Evolutionary conservation across 331 rosid genomes (phyloP).

Genomic region (Quercus lobata): DNA sequence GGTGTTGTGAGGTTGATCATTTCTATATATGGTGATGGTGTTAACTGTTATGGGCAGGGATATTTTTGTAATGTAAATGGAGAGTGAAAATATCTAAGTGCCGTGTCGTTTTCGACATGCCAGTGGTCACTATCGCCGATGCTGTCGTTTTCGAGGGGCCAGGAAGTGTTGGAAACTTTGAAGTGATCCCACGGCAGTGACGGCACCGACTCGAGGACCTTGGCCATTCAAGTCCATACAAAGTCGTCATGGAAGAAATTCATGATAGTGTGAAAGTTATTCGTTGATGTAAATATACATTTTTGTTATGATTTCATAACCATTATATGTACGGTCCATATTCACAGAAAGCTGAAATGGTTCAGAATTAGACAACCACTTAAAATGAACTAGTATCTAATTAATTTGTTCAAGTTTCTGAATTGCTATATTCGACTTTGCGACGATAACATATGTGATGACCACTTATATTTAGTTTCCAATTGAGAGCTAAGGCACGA

Average conservation of each 20-base stretch:
- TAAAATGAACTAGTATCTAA: too few relatives aligned
- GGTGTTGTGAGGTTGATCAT: too few relatives aligned
- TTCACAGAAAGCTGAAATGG: neutral
- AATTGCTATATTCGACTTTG: too few relatives aligned
- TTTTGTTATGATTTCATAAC: neutral
- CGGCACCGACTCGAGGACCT: neutral
- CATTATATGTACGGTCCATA: neutral
- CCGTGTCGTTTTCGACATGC: neutral
- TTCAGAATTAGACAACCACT: too few relatives aligned
- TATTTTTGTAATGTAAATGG: constrained; percentile 1
- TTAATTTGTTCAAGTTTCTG: too few relatives aligned
- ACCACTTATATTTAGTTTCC: too few relatives aligned
- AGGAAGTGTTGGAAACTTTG: neutral
- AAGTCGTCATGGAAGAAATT: too few relatives aligned
- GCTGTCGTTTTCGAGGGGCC: neutral
- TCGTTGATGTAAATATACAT: too few relatives aligned
- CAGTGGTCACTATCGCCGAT: neutral
- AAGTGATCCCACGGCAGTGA: neutral
- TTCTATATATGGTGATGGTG: too few relatives aligned
- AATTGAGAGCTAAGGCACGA: too few relatives aligned
- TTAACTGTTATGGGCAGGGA: neutral
- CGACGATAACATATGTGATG: too few relatives aligned
- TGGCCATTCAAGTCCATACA: constrained; percentile 1
- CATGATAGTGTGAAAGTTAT: too few relatives aligned
- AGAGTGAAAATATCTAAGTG: neutral